Evolutionary conservation across 176 grass and related monocot species (phyloP).

Genomic region (Elaeis guineensis): DNA sequence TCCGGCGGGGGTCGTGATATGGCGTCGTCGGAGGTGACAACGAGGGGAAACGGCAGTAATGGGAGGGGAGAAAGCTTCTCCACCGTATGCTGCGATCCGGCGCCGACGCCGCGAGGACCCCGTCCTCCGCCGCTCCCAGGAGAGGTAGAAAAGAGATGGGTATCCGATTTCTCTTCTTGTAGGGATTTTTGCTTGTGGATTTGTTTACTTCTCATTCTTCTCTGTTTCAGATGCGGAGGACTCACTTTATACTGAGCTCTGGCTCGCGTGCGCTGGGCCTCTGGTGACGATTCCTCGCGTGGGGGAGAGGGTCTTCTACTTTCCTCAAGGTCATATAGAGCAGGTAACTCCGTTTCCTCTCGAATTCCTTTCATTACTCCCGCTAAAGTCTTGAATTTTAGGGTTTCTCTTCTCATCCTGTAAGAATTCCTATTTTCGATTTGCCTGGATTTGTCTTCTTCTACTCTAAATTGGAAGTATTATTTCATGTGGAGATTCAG

Average conservation of each 20-base stretch:
- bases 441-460: conserved; percentile 1
- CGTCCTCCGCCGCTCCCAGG: too few relatives aligned
- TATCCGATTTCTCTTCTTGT: too few relatives aligned
- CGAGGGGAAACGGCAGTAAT: too few relatives aligned
- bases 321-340: conserved; percentile 94
- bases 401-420: neutral
- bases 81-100: too few relatives aligned
- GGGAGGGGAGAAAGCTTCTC: too few relatives aligned
- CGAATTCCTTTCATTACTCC: conserved; percentile 1
- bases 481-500: conserved; percentile 20
- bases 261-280: conserved; percentile 85
- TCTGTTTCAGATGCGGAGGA: conserved; percentile 28
- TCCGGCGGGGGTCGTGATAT: too few relatives aligned
- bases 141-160: too few relatives aligned
- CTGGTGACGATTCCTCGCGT: conserved; percentile 62
- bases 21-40: too few relatives aligned
- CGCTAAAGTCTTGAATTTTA: neutral
- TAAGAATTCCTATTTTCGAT: neutral
- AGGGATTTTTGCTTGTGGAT: conserved; percentile 1
- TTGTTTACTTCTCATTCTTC: neutral
- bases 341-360: conserved; percentile 32
- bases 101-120: too few relatives aligned
- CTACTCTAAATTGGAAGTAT: neutral
- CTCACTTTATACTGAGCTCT: conserved; percentile 72
- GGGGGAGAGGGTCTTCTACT: conserved; percentile 82